phyloP scores from a whole-genome alignment of 352 stramenopile genomes.

The Phytophthora ramorum region DNA sequence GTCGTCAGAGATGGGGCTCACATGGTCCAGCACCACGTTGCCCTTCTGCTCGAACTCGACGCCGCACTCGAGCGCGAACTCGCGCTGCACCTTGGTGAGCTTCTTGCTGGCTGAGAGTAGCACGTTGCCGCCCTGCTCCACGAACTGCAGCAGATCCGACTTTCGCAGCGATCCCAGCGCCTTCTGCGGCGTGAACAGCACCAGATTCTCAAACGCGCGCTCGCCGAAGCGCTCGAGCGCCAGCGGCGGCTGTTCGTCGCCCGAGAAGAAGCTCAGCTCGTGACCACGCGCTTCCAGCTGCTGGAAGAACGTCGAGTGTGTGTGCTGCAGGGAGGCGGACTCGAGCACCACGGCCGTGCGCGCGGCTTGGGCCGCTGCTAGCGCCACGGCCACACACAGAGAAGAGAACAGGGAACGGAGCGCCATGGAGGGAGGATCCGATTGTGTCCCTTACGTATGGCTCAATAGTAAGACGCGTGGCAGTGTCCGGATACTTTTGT shows the following conservation, averaged over 20 bases:
- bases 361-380: constrained; percentile 38
- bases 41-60: constrained; percentile 91
- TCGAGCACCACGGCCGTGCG: constrained; percentile 80
- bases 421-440: constrained; percentile 24
- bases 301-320: constrained; percentile 83
- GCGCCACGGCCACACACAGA: constrained; percentile 25
- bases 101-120: constrained; percentile 75
- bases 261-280: constrained; percentile 65
- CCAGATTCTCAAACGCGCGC: constrained; percentile 89
- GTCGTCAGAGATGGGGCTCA: constrained; percentile 62
- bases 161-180: constrained; percentile 74
- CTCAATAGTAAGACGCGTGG: too few relatives aligned
- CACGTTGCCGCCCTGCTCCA: constrained; percentile 89
- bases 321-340: constrained; percentile 59
- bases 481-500: not conserved
- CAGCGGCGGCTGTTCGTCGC: constrained; percentile 54
- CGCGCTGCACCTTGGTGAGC: constrained; percentile 81
- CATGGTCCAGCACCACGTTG: constrained; percentile 89
- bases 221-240: constrained; percentile 87
- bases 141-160: constrained; percentile 80
- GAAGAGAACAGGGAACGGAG: constrained; percentile 19
- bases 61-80: constrained; percentile 89
- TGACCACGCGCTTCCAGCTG: constrained; percentile 69
- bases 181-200: constrained; percentile 90
- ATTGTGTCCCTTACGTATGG: too few relatives aligned